Evolutionary conservation across 2,329 filamentous ascomycete species (phyloP).

Genomic region (Dactylellina sp.): DNA sequence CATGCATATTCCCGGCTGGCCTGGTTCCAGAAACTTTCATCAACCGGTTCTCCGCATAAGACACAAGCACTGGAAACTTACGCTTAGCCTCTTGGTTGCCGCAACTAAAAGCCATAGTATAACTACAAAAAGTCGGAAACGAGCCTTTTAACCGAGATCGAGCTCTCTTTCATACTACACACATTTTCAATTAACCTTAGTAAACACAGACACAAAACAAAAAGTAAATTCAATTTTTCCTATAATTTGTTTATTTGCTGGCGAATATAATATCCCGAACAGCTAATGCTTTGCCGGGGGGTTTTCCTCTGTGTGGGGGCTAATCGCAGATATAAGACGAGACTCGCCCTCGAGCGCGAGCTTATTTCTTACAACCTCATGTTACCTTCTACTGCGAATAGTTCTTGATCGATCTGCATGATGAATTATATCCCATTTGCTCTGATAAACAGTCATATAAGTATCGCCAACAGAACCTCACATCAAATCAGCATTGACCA

Average conservation of each 20-base stretch:
- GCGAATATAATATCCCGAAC: background rate
- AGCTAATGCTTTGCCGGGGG: constrained; percentile 3
- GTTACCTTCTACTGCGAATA: too few relatives aligned
- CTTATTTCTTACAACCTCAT: too few relatives aligned
- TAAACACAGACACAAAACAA: background rate
- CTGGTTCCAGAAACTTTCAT: constrained; percentile 48
- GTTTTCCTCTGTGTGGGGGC: background rate
- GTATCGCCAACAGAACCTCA: constrained; percentile 27
- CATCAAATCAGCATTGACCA: constrained; percentile 5
- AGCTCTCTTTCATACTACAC: constrained; percentile 35
- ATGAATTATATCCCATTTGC: constrained; percentile 22
- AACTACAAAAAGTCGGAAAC: constrained; percentile 42
- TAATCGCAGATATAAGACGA: constrained; percentile 17
- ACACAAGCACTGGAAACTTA: too few relatives aligned
- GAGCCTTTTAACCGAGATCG: constrained; percentile 54
- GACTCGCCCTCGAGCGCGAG: too few relatives aligned
- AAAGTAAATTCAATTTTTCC: background rate
- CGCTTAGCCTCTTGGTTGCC: constrained; percentile 30
- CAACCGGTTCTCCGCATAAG: too few relatives aligned
- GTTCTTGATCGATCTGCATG: too few relatives aligned
- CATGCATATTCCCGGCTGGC: constrained; percentile 41
- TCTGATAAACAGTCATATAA: constrained; percentile 3
- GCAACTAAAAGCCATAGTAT: constrained; percentile 23
- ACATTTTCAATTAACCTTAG: constrained; percentile 23
- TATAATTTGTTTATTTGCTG: too few relatives aligned